A percentile compares a stretch with the other conserved stretches of the same genome.
These are phyloP conservation scores for Rhodofomes roseus DNA, from an alignment of 1,284 basidiomycete genomes.

Conservation along the genomic window DNA sequence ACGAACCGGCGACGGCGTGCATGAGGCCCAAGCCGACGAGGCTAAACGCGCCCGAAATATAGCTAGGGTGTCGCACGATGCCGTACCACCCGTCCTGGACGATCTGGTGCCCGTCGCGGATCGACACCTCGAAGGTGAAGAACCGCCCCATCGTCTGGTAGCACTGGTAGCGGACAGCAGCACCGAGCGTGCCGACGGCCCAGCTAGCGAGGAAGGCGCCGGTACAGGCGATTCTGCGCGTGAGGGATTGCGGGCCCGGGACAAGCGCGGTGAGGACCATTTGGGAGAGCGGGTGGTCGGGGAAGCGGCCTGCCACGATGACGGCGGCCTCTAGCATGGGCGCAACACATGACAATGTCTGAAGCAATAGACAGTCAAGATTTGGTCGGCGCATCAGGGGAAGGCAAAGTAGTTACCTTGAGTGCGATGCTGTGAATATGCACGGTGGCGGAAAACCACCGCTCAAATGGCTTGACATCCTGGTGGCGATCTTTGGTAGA, in stretches of 20 bases:
- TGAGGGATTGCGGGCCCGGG: not conserved
- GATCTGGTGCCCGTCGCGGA: constrained; percentile 9
- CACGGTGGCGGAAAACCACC: not conserved
- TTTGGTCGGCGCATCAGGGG: not conserved
- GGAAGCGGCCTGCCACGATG: constrained; percentile 4
- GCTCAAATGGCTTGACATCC: not conserved
- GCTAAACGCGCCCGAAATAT: not conserved
- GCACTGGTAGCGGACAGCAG: constrained; percentile 5
- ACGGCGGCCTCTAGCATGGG: constrained; percentile 6
- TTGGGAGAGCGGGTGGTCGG: not conserved
- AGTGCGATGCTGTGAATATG: not conserved
- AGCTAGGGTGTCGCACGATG: constrained; percentile 12
- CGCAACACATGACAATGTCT: not conserved
- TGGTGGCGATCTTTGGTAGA: not conserved
- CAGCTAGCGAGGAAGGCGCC: constrained; percentile 6
- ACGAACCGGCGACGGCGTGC: constrained; percentile 2
- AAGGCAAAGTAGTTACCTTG: not conserved
- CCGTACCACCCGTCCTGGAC: constrained; percentile 11
- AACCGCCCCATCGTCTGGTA: constrained; percentile 10
- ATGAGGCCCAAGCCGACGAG: constrained; percentile 2
- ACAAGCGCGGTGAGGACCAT: not conserved
- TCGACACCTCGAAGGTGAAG: constrained; percentile 14
- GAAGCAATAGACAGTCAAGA: no score
- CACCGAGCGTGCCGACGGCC: constrained; percentile 3
- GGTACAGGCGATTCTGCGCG: not conserved